phyloP scores from a whole-genome alignment of 495 filamentous ascomycete genomes.

The Penicillium nucicola region DNA sequence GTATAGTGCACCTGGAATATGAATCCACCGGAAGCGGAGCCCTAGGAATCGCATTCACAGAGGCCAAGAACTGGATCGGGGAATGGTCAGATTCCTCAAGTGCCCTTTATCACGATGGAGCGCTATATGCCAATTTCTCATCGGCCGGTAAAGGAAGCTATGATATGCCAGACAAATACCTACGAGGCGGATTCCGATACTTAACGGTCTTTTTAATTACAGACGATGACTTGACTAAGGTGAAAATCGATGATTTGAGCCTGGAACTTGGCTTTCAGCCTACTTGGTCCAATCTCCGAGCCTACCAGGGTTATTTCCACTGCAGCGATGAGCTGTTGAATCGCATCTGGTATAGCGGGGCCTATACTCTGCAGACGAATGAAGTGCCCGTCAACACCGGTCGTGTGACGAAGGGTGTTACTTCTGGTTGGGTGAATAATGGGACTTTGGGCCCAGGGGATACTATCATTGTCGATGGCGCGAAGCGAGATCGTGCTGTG shows the following conservation, averaged over 20 bases:
- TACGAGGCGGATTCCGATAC: constrained; percentile 62
- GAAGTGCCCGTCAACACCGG: constrained; percentile 53
- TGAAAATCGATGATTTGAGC: constrained; percentile 39
- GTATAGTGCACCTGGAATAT: constrained; percentile 50
- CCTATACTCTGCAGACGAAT: constrained; percentile 61
- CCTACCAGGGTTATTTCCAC: constrained; percentile 64
- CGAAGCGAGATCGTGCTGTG: constrained; percentile 57
- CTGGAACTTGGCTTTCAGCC: constrained; percentile 58
- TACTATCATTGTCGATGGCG: constrained; percentile 54
- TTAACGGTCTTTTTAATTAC: constrained; percentile 52
- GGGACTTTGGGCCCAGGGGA: constrained; percentile 52
- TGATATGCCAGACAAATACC: constrained; percentile 49
- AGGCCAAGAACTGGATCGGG: constrained; percentile 62
- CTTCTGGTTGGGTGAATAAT: constrained; percentile 54
- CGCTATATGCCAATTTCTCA: constrained; percentile 50
- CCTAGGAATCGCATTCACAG: constrained; percentile 60
- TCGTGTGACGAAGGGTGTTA: constrained; percentile 47
- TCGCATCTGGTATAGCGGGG: constrained; percentile 63
- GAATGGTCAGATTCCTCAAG: constrained; percentile 58
- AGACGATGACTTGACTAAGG: constrained; percentile 24
- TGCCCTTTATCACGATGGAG: constrained; percentile 52
- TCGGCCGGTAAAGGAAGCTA: constrained; percentile 41
- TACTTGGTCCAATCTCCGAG: constrained; percentile 60
- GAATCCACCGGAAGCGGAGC: constrained; percentile 41
- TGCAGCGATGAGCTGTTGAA: constrained; percentile 58